A percentile compares a stretch with the other conserved stretches of the same genome.
These are phyloP conservation scores for Coemansia sp. DNA, from an alignment of 192 early-diverging fungal species.

Conservation along the genomic window DNA sequence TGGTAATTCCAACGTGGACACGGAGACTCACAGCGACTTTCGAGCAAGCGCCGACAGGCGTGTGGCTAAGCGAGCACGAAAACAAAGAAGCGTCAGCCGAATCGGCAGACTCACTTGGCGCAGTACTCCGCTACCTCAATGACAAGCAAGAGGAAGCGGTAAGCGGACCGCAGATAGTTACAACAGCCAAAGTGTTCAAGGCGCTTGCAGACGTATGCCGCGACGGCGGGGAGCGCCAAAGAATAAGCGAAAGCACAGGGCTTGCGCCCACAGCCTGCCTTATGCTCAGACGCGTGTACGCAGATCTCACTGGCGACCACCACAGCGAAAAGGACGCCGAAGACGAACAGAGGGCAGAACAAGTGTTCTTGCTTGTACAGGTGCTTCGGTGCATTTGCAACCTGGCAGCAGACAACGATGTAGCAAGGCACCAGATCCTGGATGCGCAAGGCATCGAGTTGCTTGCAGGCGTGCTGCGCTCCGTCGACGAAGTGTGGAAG, in stretches of 20 bases:
- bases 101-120: neutral
- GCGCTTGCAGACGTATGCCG: slow-evolving; percentile 40
- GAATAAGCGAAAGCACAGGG: slow-evolving; percentile 8
- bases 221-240: slow-evolving; percentile 9
- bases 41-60: neutral
- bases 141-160: slow-evolving; percentile 4
- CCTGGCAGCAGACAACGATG: slow-evolving; percentile 43
- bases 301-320: neutral
- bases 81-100: neutral
- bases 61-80: slow-evolving; percentile 3
- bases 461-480: slow-evolving; percentile 11
- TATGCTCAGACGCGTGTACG: slow-evolving; percentile 16
- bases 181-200: slow-evolving; percentile 40
- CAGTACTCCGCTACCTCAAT: slow-evolving; percentile 10
- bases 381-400: slow-evolving; percentile 52
- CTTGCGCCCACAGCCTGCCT: slow-evolving; percentile 12
- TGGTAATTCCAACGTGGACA: slow-evolving; percentile 5
- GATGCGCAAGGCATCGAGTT: slow-evolving; percentile 8
- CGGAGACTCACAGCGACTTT: neutral
- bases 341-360: slow-evolving; percentile 25
- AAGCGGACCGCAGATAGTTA: slow-evolving; percentile 8
- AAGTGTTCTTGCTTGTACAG: slow-evolving; percentile 36
- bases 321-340: neutral
- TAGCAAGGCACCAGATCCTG: slow-evolving; percentile 17
- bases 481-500: slow-evolving; percentile 16